A percentile compares a stretch with the other conserved stretches of the same genome.
Evolutionary conservation across 495 filamentous ascomycete species (phyloP).

Genomic region (Extremus antarcticus): DNA sequence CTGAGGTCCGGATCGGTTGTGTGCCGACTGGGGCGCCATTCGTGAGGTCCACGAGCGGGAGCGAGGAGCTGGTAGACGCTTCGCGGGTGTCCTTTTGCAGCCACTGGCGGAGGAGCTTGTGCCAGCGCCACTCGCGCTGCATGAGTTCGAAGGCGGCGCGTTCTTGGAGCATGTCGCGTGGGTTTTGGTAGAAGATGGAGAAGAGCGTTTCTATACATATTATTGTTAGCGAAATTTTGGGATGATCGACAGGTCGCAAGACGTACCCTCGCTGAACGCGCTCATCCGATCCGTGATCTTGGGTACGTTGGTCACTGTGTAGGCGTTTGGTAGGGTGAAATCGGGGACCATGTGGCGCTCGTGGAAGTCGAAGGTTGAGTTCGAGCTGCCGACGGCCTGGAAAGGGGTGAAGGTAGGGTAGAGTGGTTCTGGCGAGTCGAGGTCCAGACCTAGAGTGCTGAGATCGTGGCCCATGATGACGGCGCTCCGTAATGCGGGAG

Average conservation of each 20-base stretch:
- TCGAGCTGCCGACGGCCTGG: constrained; percentile 20
- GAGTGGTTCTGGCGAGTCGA: constrained; percentile 52
- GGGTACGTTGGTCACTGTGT: constrained; percentile 78
- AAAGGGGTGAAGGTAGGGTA: constrained; percentile 63
- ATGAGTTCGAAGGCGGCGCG: constrained; percentile 71
- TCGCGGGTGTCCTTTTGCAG: constrained; percentile 66
- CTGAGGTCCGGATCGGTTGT: constrained; percentile 51
- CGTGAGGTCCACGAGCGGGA: constrained; percentile 15
- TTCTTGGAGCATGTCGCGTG: constrained; percentile 73
- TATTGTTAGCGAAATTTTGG: not conserved
- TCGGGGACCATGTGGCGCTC: constrained; percentile 60
- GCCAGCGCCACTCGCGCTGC: constrained; percentile 80
- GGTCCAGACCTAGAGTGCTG: constrained; percentile 62
- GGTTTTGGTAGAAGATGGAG: constrained; percentile 89
- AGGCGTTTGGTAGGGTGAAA: constrained; percentile 70
- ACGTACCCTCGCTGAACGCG: constrained; percentile 57
- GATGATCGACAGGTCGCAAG: not conserved
- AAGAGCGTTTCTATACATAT: constrained; percentile 60
- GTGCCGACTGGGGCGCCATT: constrained; percentile 37
- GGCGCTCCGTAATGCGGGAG: constrained; percentile 47
- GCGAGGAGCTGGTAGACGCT: not conserved
- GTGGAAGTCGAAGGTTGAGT: constrained; percentile 37
- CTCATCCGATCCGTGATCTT: constrained; percentile 64
- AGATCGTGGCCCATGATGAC: constrained; percentile 73
- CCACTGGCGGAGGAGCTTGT: constrained; percentile 82